Evolutionary conservation across 331 rosid genomes (phyloP), one percentile per base, ranked within the genome.

Genomic region (Malus hybrid): DNA sequence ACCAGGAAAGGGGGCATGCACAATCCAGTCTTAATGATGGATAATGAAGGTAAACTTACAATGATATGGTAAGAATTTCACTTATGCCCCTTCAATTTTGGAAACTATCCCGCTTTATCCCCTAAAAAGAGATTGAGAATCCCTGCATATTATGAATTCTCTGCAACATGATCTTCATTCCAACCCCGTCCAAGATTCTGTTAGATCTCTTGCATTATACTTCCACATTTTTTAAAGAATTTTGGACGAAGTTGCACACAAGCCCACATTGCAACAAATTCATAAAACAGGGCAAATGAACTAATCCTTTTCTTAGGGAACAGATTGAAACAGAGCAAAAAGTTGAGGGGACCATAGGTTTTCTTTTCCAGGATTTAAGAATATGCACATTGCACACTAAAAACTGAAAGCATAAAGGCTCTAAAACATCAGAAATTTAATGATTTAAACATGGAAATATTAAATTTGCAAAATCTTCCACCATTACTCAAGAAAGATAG

Each of bases 351-450:
- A 22, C 22, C 19, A 8, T 5, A 13, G 19, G 5, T 13, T 28
- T 20, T 12, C 12, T 20, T 59, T 62, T 64, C 44, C 24, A 62
- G 52, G 10, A 66, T 66, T 52, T 66, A 73, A 60, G 70, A 61
- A 55, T 34, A 71, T 19, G 19, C 70, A 34, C 29, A 36, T 76
- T n/a, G 19, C 71, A 34, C 31, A 36, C 78, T 34, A 33, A 75
- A 69, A 79, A 71, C 27, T 36, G 80, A 27, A 69, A 55, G 39
- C 22, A 68, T 20, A 22, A 82, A 31, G 44, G 67, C 80, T 76
- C 81, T 56, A 57, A 42, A 61, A 48, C 44, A 69, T 32, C 68
- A 18, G 28, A 22, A 65, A 66, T n/a, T 31, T 14, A 66, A 66
- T 13, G 28, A n/a, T 5, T 71, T 60, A 24, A 69, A 62, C 39